A percentile compares a stretch with the other conserved stretches of the same genome.
Conservation (phyloP, 768 basidiomycete genomes). For the Collybiopsis confluens region DNA sequence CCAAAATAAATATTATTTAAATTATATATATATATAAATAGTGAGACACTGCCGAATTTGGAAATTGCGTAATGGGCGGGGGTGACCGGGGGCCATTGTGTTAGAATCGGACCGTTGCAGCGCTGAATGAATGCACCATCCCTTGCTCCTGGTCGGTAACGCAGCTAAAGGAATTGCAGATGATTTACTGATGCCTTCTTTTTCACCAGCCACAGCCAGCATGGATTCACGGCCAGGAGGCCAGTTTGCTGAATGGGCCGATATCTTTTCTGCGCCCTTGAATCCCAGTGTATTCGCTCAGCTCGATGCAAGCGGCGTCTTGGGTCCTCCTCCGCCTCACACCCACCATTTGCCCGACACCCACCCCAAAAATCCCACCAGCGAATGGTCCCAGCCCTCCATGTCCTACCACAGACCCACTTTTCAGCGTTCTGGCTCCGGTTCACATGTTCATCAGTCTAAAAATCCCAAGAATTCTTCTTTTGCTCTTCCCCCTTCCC, state of each 20-base stretch:
- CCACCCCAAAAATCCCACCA: constrained; percentile 16
- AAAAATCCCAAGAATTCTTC: constrained; percentile 19
- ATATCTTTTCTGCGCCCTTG: constrained; percentile 58
- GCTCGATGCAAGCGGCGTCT: constrained; percentile 55
- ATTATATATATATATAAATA: too few species aligned
- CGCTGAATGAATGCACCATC: not conserved
- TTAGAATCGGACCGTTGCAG: not conserved
- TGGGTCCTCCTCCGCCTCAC: constrained; percentile 35
- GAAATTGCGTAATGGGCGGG: not conserved
- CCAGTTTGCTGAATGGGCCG: constrained; percentile 41
- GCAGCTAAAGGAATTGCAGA: not conserved
- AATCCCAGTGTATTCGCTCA: constrained; percentile 58
- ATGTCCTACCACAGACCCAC: constrained; percentile 21
- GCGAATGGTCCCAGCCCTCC: constrained; percentile 27
- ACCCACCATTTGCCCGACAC: constrained; percentile 13
- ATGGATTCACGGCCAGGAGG: constrained; percentile 6
- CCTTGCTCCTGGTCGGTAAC: constrained; percentile 5
- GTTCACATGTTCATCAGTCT: constrained; percentile 21
- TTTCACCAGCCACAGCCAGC: not conserved
- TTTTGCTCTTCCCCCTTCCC: constrained; percentile 62
- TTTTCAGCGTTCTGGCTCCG: constrained; percentile 26
- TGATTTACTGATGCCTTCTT: constrained; percentile 3
- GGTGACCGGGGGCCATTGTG: not conserved
- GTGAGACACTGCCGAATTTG: not conserved
- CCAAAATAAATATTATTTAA: too few species aligned